These are phyloP conservation scores for Halteria grandinella DNA, from an alignment of 73 alveolate genomes.

Conservation along the genomic window DNA sequence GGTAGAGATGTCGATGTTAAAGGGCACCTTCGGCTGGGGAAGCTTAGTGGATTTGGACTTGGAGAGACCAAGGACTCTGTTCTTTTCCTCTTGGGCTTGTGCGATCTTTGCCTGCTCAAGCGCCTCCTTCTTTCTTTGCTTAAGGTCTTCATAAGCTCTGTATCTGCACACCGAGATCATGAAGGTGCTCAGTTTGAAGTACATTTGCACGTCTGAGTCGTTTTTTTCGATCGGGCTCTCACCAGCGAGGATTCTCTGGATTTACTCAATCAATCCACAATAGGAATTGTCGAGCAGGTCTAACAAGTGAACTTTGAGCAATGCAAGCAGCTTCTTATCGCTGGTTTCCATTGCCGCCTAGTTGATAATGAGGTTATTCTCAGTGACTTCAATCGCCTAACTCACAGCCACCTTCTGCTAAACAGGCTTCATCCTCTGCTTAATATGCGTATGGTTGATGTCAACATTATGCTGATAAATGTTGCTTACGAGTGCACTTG, in stretches of 20 bases:
- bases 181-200: slow-evolving; percentile 70
- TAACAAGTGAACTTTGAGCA: background rate
- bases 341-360: background rate
- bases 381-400: slow-evolving; percentile 1
- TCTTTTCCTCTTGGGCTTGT: slow-evolving; percentile 43
- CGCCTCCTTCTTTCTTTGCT: slow-evolving; percentile 23
- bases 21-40: slow-evolving; percentile 38
- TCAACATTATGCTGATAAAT: slow-evolving; percentile 30
- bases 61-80: background rate
- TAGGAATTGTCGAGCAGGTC: slow-evolving; percentile 75
- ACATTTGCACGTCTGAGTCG: slow-evolving; percentile 69
- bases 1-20: slow-evolving; percentile 46
- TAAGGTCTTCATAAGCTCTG: slow-evolving; percentile 31
- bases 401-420: slow-evolving; percentile 2
- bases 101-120: slow-evolving; percentile 13
- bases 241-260: slow-evolving; percentile 61
- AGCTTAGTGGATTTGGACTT: background rate
- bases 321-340: background rate
- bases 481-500: slow-evolving; percentile 7
- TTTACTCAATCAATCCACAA: slow-evolving; percentile 65
- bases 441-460: background rate
- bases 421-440: slow-evolving; percentile 5
- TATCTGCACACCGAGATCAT: slow-evolving; percentile 65
- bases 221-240: slow-evolving; percentile 42
- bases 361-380: background rate